Base-by-base conservation (phyloP, 805 yeast genomes). In the Saturnispora halmiae region DNA sequence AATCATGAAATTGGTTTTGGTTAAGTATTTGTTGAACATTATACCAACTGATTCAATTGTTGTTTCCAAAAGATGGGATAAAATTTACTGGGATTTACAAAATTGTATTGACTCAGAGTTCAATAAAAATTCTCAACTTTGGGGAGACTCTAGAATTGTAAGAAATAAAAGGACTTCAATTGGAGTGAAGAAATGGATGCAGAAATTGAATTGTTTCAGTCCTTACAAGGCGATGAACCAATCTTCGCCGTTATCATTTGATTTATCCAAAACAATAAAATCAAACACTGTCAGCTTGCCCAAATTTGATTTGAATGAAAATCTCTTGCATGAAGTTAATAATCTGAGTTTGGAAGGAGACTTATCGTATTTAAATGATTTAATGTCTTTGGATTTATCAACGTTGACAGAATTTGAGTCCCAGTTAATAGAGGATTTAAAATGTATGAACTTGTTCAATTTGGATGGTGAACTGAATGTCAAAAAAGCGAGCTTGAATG, bases 401-500 rank as follows among this genome's bases (percentile, higher is more conserved):
- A 27, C 16, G 9, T 13, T 39, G 8, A 43, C 49, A 10, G 34
- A 26, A 9, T 46, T 43, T 43, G 49, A 46, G 34, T n/a, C 8
- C 20, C 4, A 10, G 8, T 6, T 46, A 2, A 35, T 41, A 14
- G 9, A 36, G 5, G 38, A 40, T 16, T 10, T 46, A 15, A 15
- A 36, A 16, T 30, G 31, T 2, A 16, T 43, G 18, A 32, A 19
- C 24, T 31, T 37, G 10, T 37, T 37, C 19, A n/a, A 21, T 30
- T 21, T 19, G 11, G 9, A 29, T 3, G 18, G 25, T 37, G 34
- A 37, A 21, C 22, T 37, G 20, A 29, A 22, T 14, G 21, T 37
- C 13, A 28, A 28, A 6, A n/a, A 11, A 4, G 8, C 9, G 13
- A 6, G 13, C 29, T 14, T 14, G 5, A 7, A 11, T 14, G 34